These are phyloP conservation scores for Jackrogersella multiformis DNA, from an alignment of 495 filamentous ascomycete genomes.

Conservation along the genomic window DNA sequence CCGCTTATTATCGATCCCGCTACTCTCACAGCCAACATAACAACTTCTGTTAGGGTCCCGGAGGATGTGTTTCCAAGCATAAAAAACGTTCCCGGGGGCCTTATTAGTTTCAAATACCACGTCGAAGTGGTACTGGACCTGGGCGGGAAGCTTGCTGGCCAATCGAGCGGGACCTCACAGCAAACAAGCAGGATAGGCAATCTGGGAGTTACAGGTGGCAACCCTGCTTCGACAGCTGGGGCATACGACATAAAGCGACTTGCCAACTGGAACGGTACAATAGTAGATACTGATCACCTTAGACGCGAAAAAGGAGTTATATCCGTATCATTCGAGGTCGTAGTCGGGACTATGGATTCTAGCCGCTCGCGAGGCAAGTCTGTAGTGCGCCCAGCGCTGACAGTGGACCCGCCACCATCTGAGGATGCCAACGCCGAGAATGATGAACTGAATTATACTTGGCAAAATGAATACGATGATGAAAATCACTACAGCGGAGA, in stretches of 20 bases:
- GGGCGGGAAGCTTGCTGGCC: constrained; percentile 80
- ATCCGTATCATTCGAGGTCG: constrained; percentile 79
- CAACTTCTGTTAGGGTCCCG: constrained; percentile 82
- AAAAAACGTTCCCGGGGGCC: constrained; percentile 82
- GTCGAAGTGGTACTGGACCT: constrained; percentile 92
- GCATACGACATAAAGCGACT: constrained; percentile 48
- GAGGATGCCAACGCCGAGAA: constrained; percentile 33
- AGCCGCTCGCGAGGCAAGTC: constrained; percentile 66
- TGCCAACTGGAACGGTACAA: constrained; percentile 72
- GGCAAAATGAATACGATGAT: constrained; percentile 42
- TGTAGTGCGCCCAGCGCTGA: constrained; percentile 45
- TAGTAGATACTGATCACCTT: constrained; percentile 89
- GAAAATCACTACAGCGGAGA: constrained; percentile 44
- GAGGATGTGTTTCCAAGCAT: constrained; percentile 95
- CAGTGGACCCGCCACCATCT: constrained; percentile 36
- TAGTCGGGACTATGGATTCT: constrained; percentile 89
- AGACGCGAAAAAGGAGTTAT: constrained; percentile 89
- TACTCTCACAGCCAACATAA: constrained; percentile 79
- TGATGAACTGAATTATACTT: constrained; percentile 44
- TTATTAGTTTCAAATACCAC: constrained; percentile 94
- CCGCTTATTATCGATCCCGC: constrained; percentile 85
- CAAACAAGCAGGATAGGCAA: constrained; percentile 65
- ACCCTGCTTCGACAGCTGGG: constrained; percentile 43
- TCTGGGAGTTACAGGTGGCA: constrained; percentile 60
- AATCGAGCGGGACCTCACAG: constrained; percentile 39